Base-by-base conservation (phyloP, 352 stramenopile genomes). In the Phytophthora boehmeriae region DNA sequence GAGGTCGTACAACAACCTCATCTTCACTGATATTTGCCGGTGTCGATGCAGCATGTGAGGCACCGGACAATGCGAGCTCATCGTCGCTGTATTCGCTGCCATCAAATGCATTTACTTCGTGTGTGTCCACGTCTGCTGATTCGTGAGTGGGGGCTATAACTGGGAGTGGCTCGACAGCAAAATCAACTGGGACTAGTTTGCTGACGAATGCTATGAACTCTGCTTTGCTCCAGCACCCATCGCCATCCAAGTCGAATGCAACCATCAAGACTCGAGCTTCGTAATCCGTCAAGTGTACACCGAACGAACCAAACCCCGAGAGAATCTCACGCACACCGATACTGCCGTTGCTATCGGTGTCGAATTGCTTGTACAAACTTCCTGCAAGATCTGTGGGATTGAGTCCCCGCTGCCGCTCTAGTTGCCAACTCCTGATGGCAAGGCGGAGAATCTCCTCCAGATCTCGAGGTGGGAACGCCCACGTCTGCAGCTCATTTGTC, bases 241-340 rank as follows among this genome's bases (percentile, higher is more conserved):
- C 78, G 1, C 48, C 36, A 53, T 91, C 75, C 0, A 58, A 8
- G 48, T 93, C 82, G 17, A 90, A 93, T 11, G 73, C 67, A 6
- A 79, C 41, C n/a, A 89, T 54, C 35, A 93, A 58, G 10, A 62
- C 47, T 11, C 53, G 47, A 16, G 75, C 54, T 52, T 93, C 84
- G 5, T 78, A 69, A 2, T 68, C 42, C 0, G 66, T 75, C 2
- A 93, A 57, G 0, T 28, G 28, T 13, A 91, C 39, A 0, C 69
- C 68, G 16, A 89, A 85, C 10, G 56, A 51, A 1, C 42, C 42
- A 19, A 92, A 81, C 4, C 82, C 84, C 4, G 61, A 56, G n/a
- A 73, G 59, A 8, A 93, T 41, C 48, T 93, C 84, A 11, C 66
- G 69, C 45, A 78, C 62, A 2, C 78, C 82, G n/a, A 93, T 60